These are phyloP conservation scores for Nicotiana otophora DNA, from an alignment of 257 asterid genomes.

Conservation along the genomic window DNA sequence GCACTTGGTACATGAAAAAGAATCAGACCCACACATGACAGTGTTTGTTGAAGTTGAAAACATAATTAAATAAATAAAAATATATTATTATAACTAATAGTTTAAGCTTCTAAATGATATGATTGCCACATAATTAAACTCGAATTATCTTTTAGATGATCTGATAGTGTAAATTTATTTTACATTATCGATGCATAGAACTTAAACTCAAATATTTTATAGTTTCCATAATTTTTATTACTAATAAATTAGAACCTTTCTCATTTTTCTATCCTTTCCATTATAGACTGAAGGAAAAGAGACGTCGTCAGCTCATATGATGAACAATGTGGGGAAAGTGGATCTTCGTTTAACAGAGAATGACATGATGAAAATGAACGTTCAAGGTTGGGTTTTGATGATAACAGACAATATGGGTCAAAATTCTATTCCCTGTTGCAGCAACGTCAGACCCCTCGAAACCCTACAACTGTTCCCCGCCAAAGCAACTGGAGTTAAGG, in stretches of 20 bases:
- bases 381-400: constrained; percentile 40
- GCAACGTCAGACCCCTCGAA: constrained; percentile 39
- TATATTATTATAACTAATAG: too few species aligned
- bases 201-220: too few species aligned
- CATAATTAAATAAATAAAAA: too few species aligned
- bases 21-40: too few species aligned
- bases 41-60: too few species aligned
- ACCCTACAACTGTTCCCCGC: constrained; percentile 83
- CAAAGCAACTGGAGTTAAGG: constrained; percentile 19
- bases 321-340: constrained; percentile 26
- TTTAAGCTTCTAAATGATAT: too few species aligned
- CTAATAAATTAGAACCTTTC: not conserved
- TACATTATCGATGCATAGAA: not conserved
- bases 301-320: constrained; percentile 17
- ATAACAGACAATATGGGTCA: constrained; percentile 27
- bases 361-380: constrained; percentile 18
- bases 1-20: too few species aligned
- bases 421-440: constrained; percentile 27
- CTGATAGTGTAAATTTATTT: not conserved
- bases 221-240: too few species aligned
- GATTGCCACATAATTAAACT: too few species aligned
- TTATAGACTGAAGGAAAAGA: constrained; percentile 19
- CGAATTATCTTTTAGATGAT: not conserved
- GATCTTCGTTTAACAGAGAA: constrained; percentile 29
- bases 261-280: not conserved